A percentile compares a stretch with the other conserved stretches of the same genome.
Evolutionary conservation across 2,329 filamentous ascomycete genomes (phyloP).

Genomic region (Nemania sp.): DNA sequence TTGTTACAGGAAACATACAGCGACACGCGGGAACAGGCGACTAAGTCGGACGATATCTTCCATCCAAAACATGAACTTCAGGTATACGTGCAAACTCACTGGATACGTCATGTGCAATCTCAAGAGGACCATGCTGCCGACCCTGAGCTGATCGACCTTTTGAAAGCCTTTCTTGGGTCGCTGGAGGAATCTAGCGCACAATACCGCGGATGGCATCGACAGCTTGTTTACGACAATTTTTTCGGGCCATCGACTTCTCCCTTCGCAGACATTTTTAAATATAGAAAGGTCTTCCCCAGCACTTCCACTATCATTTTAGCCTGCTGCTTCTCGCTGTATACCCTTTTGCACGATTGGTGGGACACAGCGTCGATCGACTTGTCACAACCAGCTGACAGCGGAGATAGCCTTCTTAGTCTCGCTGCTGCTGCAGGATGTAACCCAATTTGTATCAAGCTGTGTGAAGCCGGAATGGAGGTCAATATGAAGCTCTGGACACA

Average conservation of each 20-base stretch:
- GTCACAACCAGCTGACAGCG: not conserved
- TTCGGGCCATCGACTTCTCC: not conserved
- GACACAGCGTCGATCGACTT: not conserved
- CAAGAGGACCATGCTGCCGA: not conserved
- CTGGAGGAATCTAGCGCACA: not conserved
- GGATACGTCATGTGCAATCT: not conserved
- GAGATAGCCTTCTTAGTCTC: not conserved
- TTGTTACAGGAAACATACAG: not conserved
- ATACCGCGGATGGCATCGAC: constrained; percentile 1
- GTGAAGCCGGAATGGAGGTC: not conserved
- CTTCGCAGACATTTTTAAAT: not conserved
- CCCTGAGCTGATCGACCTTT: not conserved
- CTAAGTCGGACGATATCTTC: constrained; percentile 2
- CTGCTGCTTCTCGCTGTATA: constrained; percentile 14
- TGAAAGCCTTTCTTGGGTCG: constrained; percentile 19
- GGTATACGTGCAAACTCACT: not conserved
- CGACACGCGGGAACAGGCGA: not conserved
- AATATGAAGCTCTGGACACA: not conserved
- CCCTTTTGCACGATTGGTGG: constrained; percentile 17
- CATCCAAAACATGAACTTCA: not conserved
- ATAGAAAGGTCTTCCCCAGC: not conserved
- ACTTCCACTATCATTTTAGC: constrained; percentile 1
- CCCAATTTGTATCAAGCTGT: constrained; percentile 6
- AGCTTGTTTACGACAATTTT: not conserved
- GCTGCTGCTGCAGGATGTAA: not conserved